Conservation (phyloP, 2,329 filamentous ascomycete species). For the Sarocladiaceae sp. region DNA sequence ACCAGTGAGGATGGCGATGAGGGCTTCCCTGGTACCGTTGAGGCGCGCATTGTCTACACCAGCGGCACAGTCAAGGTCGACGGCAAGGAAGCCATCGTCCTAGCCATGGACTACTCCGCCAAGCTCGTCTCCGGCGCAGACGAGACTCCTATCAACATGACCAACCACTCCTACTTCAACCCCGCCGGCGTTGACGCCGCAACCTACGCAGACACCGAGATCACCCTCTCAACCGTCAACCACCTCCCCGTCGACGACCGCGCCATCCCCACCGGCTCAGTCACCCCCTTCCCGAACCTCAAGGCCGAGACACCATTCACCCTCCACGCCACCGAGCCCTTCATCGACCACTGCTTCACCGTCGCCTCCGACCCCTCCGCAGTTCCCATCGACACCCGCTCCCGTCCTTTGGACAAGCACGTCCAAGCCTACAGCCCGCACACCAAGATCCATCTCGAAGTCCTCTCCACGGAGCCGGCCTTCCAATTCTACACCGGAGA, state of each 20-base stretch:
- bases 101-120: conserved; percentile 88
- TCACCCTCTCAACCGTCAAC: conserved; percentile 60
- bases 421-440: conserved; percentile 69
- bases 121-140: conserved; percentile 72
- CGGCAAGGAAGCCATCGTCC: conserved; percentile 61
- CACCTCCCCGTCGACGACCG: conserved; percentile 71
- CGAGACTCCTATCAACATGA: conserved; percentile 91
- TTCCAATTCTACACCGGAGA: conserved; percentile 97
- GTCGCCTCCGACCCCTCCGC: conserved; percentile 58
- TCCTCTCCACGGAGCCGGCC: conserved; percentile 86
- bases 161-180: conserved; percentile 88
- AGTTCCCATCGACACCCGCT: conserved; percentile 64
- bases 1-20: conserved; percentile 78
- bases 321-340: conserved; percentile 65
- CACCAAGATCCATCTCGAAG: conserved; percentile 76
- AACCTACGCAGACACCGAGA: conserved; percentile 52
- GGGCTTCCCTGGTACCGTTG: conserved; percentile 82
- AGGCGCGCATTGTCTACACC: conserved; percentile 74
- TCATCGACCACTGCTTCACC: conserved; percentile 89
- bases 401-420: conserved; percentile 58
- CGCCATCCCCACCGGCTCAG: conserved; percentile 69
- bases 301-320: conserved; percentile 63
- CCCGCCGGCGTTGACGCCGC: conserved; percentile 40
- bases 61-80: conserved; percentile 54
- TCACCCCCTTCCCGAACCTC: conserved; percentile 61